Evolutionary conservation across 768 basidiomycete genomes (phyloP), one percentile per base, ranked within the genome.

Genomic region (Zangia roseola): DNA sequence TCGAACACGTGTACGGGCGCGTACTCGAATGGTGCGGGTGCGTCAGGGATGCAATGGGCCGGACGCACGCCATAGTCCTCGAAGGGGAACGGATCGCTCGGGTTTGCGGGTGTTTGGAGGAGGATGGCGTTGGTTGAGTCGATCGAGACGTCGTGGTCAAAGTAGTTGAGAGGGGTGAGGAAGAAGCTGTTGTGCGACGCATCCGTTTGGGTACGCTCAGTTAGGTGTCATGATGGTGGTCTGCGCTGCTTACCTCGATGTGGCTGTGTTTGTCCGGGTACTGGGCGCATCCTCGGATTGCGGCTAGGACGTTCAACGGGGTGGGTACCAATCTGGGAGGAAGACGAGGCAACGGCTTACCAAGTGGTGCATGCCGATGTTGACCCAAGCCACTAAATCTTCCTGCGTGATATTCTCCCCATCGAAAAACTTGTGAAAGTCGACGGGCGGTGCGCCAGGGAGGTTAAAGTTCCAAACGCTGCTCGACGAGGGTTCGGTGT

Each of bases 351-450:
- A 10, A 21, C 1, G 7, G 52, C 72, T 30, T 49, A 78, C 78
- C 42, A 84, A 67, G 57, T 86, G 84, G 61, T 86, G 84, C 69
- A 74, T 85, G 19, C 84, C 84, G 33, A 86, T 54, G 54, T 84
- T 84, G 45, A 86, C 59, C 82, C 83, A 86, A 16, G 77, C 76
- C 4, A 85, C 83, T 12, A 86, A 63, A 61, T 86, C 84, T 57
- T 82, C 72, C 58, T 86, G 83, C 1, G 75, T 77, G 40, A 86
- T 72, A 48, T 74, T 78, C 65, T 86, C 84, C 6, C 77, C 78
- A 52, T 85, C 74, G 62, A 84, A 84, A 67, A 83, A 83, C 35
- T 74, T 72, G 65, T 81, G 76, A 62, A 82, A 84, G 58, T 83
- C 71, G 41, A 83, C 78, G 10, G 74, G 65, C 5, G 81, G 81